phyloP scores from a whole-genome alignment of 352 stramenopile species.

The Globisporangium alternatum region DNA sequence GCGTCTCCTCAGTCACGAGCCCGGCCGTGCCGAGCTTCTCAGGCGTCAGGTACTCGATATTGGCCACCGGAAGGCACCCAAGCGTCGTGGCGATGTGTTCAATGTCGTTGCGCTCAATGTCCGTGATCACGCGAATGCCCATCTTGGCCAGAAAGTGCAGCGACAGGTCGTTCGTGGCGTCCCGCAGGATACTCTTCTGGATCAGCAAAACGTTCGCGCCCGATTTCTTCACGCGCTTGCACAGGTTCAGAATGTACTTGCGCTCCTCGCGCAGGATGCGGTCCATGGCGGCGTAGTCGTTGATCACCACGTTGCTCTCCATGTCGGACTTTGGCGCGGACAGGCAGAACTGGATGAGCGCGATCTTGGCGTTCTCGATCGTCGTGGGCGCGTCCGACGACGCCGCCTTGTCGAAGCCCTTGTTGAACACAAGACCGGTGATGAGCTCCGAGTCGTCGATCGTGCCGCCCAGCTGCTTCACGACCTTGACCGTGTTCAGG shows the following conservation, averaged over 20 bases:
- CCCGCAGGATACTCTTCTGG: constrained; percentile 99
- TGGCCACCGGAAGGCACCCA: constrained; percentile 95
- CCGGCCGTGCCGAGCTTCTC: constrained; percentile 96
- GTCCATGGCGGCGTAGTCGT: constrained; percentile 99
- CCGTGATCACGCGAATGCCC: constrained; percentile 99
- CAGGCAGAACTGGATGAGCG: constrained; percentile 99
- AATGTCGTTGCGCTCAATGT: constrained; percentile 98
- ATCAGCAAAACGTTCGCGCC: constrained; percentile 99
- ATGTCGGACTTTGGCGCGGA: constrained; percentile 99
- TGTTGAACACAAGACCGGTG: constrained; percentile 97
- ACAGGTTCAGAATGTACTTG: constrained; percentile 97
- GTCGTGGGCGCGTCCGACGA: constrained; percentile 40
- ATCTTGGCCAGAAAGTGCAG: constrained; percentile 99
- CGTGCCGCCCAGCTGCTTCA: constrained; percentile 97
- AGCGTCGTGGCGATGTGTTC: constrained; percentile 98
- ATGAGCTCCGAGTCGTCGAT: constrained; percentile 99
- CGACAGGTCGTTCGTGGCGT: constrained; percentile 99
- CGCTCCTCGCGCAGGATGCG: constrained; percentile 98
- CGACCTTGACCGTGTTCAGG: constrained; percentile 97
- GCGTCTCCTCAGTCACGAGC: constrained; percentile 95
- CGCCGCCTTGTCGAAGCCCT: constrained; percentile 89
- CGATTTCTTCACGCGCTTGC: constrained; percentile 98
- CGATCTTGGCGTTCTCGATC: constrained; percentile 99
- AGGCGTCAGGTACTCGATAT: constrained; percentile 96
- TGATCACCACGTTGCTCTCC: constrained; percentile 99